phyloP scores from a whole-genome alignment of 116 monocot genomes.

The Dioscorea cayenensis region DNA sequence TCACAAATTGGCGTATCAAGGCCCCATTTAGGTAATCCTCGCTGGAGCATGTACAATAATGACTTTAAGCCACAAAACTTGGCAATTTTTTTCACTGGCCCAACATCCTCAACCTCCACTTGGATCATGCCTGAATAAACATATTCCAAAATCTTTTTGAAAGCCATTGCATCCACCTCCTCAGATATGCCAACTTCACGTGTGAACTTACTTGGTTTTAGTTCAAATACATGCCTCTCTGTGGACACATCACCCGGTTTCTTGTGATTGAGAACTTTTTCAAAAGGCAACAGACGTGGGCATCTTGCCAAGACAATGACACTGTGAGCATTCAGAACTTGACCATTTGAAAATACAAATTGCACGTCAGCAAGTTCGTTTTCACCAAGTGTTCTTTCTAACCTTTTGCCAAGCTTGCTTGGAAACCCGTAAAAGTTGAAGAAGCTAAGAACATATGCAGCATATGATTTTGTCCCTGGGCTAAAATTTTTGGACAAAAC shows the following conservation, averaged over 20 bases:
- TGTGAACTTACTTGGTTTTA: constrained; percentile 6
- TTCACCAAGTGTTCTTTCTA: constrained; percentile 36
- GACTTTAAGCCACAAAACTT: constrained; percentile 56
- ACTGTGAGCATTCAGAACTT: constrained; percentile 43
- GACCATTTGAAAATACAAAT: constrained; percentile 41
- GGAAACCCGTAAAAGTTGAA: constrained; percentile 73
- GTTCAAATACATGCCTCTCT: constrained; percentile 8
- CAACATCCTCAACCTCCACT: constrained; percentile 30
- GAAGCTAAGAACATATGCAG: constrained; percentile 49
- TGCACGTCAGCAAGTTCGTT: constrained; percentile 57
- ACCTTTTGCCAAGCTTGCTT: constrained; percentile 50
- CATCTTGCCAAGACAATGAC: constrained; percentile 58
- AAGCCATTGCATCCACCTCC: constrained; percentile 35
- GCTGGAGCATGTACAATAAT: constrained; percentile 44
- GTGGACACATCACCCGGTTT: constrained; percentile 2
- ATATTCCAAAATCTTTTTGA: constrained; percentile 66
- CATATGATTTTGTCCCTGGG: constrained; percentile 39
- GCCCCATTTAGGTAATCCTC: constrained; percentile 43
- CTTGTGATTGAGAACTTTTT: constrained; percentile 15
- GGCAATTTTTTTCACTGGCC: constrained; percentile 42
- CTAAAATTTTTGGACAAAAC: constrained; percentile 33
- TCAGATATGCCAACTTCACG: constrained; percentile 52
- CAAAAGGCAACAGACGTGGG: constrained; percentile 44
- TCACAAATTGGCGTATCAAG: constrained; percentile 30
- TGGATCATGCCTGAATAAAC: constrained; percentile 58